Percentiles rank a stretch among this genome's conserved stretches.
Conservation (phyloP, 192 early-diverging fungal genomes). For the Umbelopsis sp. region DNA sequence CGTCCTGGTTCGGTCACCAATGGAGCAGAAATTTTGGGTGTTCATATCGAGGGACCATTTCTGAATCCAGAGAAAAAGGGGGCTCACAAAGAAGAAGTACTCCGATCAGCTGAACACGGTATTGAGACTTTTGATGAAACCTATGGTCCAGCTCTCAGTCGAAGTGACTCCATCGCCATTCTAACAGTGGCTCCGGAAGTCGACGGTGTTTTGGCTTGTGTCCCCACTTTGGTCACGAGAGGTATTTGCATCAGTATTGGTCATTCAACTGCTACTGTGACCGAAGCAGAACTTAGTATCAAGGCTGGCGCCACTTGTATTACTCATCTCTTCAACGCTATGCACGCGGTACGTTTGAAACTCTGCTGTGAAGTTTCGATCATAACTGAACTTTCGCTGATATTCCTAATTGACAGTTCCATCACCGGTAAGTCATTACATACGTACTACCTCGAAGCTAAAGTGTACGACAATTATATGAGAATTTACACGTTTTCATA, state of each 20-base stretch:
- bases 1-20: slow-evolving; percentile 57
- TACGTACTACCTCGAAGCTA: neutral
- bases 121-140: slow-evolving; percentile 63
- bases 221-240: slow-evolving; percentile 58
- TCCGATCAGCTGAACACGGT: slow-evolving; percentile 57
- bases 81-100: slow-evolving; percentile 64
- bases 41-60: slow-evolving; percentile 65
- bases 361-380: too few relatives aligned
- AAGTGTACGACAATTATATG: neutral
- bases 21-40: slow-evolving; percentile 63
- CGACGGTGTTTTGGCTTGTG: slow-evolving; percentile 62
- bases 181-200: slow-evolving; percentile 78
- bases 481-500: slow-evolving; percentile 51
- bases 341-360: slow-evolving; percentile 50
- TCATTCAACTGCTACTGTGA: slow-evolving; percentile 66
- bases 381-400: neutral
- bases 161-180: slow-evolving; percentile 51
- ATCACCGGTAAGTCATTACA: slow-evolving; percentile 47
- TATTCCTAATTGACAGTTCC: slow-evolving; percentile 51
- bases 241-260: slow-evolving; percentile 68
- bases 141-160: slow-evolving; percentile 59
- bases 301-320: slow-evolving; percentile 64
- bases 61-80: slow-evolving; percentile 70
- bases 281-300: slow-evolving; percentile 57
- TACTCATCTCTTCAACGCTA: slow-evolving; percentile 82